Evolutionary conservation across 2,329 filamentous ascomycete species (phyloP), one percentile per base, ranked within the genome.

Genomic region (Penicillium olsonii): DNA sequence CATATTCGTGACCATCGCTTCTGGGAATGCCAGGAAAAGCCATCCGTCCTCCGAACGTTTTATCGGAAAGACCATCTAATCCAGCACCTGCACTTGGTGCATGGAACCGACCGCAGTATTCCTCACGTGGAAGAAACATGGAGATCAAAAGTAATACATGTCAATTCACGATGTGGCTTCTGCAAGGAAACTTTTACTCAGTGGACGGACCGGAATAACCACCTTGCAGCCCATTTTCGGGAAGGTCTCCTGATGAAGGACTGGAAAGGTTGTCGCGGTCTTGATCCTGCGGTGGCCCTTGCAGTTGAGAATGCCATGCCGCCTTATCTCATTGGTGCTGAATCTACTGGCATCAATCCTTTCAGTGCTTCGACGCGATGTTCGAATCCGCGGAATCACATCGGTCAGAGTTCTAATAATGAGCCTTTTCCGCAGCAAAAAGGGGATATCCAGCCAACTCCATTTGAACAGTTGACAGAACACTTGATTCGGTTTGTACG

Each of bases 21-120:
- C 57, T 61, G 62, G 6, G 68, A 71, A 17, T 83, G 80, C 56
- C 75, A 77, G 48, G 75, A 80, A 41, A 82, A 81, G 55, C 77
- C 78, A 2, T 42, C 73, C 1, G 74, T 76, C 33, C 73, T 78
- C 33, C 72, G 80, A n/a, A 82, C 78, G 0, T 83, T 83, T 64
- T 82, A 80, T 59, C 71, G 80, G 9, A 83, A 83, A 62, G 80
- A 83, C 52, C 80, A 83, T 57, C 68, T 83, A 0, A 68, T 77
- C 37, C 80, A 83, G 57, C 80, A 83, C 61, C 62, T 83, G 31
- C 74, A 78, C n/a, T 66, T 82, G 20, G 77, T 82, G 66, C 80
- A 83, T 56, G 72, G 71, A 31, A 76, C 75, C 52, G 77, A 72
- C 72, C 45, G 74, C 72, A 45, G 74, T 29, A 8, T 11, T 3